Evolutionary conservation across 78 protist species (phyloP).

Genomic region (Salpingoeca rosetta): DNA sequence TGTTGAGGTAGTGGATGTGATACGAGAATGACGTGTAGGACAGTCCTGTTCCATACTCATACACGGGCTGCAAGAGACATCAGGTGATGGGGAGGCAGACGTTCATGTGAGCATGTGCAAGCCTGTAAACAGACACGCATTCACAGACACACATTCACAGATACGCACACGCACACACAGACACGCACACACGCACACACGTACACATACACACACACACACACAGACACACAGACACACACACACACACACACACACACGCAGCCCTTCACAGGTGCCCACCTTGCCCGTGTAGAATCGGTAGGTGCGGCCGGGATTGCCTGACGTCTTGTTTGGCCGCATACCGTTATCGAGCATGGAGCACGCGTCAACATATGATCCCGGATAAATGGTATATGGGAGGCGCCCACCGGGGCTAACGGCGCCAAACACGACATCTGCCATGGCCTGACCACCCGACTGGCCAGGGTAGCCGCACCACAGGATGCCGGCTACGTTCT

Average conservation of each 20-base stretch:
- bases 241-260: too few species aligned
- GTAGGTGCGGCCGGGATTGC: conserved; percentile 17
- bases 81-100: too few species aligned
- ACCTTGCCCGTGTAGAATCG: conserved; percentile 4
- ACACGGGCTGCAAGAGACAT: too few species aligned
- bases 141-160: too few species aligned
- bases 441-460: conserved; percentile 27
- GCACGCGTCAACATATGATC: neutral
- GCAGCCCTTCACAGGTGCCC: too few species aligned
- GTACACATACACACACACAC: too few species aligned
- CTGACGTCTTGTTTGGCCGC: neutral
- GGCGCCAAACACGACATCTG: conserved; percentile 9
- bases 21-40: neutral
- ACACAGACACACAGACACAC: too few species aligned
- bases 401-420: neutral
- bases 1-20: too few species aligned
- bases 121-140: too few species aligned
- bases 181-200: too few species aligned
- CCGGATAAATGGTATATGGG: conserved; percentile 24
- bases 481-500: neutral
- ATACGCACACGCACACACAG: too few species aligned
- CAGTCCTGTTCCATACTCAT: neutral
- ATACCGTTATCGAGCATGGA: neutral
- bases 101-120: too few species aligned
- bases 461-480: conserved; percentile 33